A percentile compares a stretch with the other conserved stretches of the same genome.
Conservation (phyloP, 257 asterid species). For the Schizonepeta tenuifolia region DNA sequence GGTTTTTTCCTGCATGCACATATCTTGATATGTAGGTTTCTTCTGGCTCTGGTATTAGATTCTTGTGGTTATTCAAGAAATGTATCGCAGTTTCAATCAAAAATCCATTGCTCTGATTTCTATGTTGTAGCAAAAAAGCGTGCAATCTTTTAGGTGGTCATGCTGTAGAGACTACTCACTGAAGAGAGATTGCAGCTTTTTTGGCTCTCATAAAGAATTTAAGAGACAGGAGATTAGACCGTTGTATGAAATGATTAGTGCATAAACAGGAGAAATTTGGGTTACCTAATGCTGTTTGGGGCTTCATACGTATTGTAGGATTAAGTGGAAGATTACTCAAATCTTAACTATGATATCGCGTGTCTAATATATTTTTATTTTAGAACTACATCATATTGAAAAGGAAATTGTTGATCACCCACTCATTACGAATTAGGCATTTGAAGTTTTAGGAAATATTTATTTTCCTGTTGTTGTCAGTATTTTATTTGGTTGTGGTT, state of each 20-base stretch:
- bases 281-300: neutral
- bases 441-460: too few relatives aligned
- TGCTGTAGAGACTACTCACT: neutral
- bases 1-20: neutral
- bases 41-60: neutral
- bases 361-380: neutral
- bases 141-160: neutral
- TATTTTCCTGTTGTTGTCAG: neutral
- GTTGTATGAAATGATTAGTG: conserved; percentile 2
- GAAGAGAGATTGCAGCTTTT: conserved; percentile 1
- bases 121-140: neutral
- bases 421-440: neutral
- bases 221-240: neutral
- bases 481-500: neutral
- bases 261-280: neutral
- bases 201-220: conserved; percentile 3
- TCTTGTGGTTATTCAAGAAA: neutral
- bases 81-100: neutral
- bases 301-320: neutral
- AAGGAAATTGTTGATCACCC: neutral
- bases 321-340: neutral
- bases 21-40: neutral
- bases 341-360: neutral
- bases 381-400: neutral
- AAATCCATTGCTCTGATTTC: neutral